These are phyloP conservation scores for Hypomontagnella submonticulosa DNA, from an alignment of 495 filamentous ascomycete genomes.

Conservation along the genomic window DNA sequence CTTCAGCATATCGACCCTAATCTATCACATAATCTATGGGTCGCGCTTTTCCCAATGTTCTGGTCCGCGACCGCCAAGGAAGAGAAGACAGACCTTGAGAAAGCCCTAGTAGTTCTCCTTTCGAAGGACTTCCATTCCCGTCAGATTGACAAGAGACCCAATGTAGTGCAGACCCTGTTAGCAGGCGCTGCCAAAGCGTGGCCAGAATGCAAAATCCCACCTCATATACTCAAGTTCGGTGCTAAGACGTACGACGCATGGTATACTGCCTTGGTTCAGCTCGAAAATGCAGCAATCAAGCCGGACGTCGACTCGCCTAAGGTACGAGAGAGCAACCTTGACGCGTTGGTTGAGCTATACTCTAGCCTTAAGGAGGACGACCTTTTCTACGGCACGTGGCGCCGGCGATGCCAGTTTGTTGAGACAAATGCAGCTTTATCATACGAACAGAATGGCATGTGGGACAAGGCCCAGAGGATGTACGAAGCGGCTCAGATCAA, in stretches of 20 bases:
- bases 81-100: conserved; percentile 89
- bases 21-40: conserved; percentile 88
- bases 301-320: conserved; percentile 84
- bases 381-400: conserved; percentile 97
- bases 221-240: conserved; percentile 93
- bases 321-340: conserved; percentile 91
- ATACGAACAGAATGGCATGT: conserved; percentile 98
- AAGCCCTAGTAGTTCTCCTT: conserved; percentile 83
- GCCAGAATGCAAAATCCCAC: conserved; percentile 90
- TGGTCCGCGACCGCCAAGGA: conserved; percentile 90
- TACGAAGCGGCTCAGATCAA: conserved; percentile 98
- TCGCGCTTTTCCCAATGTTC: conserved; percentile 87
- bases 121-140: conserved; percentile 95
- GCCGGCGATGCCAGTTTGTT: conserved; percentile 91
- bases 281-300: conserved; percentile 85
- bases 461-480: conserved; percentile 96
- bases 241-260: conserved; percentile 92
- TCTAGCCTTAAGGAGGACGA: conserved; percentile 91
- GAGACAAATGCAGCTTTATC: conserved; percentile 97
- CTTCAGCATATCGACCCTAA: conserved; percentile 88
- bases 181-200: conserved; percentile 83
- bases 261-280: conserved; percentile 86
- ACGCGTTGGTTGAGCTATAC: conserved; percentile 92
- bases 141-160: conserved; percentile 92
- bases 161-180: conserved; percentile 90